phyloP scores from a whole-genome alignment of 2,329 filamentous ascomycete genomes.

The Pleomassaria siparia region DNA sequence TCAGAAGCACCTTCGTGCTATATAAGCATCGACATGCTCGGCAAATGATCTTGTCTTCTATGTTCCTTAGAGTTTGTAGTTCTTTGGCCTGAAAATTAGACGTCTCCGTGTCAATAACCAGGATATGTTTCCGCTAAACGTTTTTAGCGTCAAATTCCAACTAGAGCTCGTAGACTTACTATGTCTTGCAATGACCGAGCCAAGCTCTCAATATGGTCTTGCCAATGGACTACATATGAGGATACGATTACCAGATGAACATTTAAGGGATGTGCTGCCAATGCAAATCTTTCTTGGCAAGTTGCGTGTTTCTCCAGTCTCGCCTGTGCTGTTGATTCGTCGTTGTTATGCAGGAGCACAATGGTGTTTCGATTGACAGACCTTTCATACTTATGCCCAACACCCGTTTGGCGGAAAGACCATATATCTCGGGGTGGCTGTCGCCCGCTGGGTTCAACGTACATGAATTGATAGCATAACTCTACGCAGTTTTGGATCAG shows the following conservation, averaged over 20 bases:
- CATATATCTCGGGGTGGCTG: conserved; percentile 7
- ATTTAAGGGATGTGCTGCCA: conserved; percentile 7
- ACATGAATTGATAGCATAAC: conserved; percentile 12
- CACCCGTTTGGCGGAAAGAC: conserved; percentile 15
- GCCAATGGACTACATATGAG: conserved; percentile 9
- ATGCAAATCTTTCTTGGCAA: background rate
- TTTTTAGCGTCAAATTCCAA: background rate
- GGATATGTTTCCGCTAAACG: conserved; percentile 5
- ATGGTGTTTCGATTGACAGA: conserved; percentile 1
- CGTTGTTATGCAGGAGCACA: conserved; percentile 10
- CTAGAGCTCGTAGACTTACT: conserved; percentile 1
- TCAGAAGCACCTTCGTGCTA: conserved; percentile 3
- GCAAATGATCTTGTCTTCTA: conserved; percentile 11
- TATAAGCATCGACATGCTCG: conserved; percentile 3
- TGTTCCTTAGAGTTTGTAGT: conserved; percentile 5
- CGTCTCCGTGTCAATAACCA: conserved; percentile 1
- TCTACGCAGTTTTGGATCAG: background rate
- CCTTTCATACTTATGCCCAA: conserved; percentile 5
- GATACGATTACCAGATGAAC: conserved; percentile 10
- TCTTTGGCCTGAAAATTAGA: conserved; percentile 3
- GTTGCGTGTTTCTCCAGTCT: conserved; percentile 4
- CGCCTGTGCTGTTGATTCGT: conserved; percentile 1
- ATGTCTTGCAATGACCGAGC: conserved; percentile 2
- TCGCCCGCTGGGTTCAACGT: conserved; percentile 14
- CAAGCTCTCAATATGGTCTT: conserved; percentile 9